phyloP scores from a whole-genome alignment of 163 green algal genomes.

The Dunaliella salina region DNA sequence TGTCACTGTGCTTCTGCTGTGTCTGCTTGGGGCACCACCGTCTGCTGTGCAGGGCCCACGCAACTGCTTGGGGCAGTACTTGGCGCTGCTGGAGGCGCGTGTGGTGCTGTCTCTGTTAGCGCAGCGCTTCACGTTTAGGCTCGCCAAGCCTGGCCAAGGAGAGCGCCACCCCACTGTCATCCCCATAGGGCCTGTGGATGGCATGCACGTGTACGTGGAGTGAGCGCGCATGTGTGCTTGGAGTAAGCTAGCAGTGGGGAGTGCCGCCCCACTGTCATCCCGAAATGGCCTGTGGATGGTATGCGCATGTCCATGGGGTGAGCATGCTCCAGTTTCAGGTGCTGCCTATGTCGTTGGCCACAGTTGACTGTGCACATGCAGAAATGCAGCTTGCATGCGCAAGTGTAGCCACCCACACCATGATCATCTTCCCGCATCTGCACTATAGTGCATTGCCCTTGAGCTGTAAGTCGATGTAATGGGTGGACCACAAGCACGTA shows the following conservation, averaged over 20 bases:
- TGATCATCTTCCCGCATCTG: no score
- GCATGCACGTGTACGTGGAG: slow-evolving; percentile 50
- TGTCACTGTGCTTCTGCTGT: slow-evolving; percentile 8
- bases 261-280: slow-evolving; percentile 55
- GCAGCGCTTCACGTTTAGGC: slow-evolving; percentile 61
- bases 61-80: slow-evolving; percentile 93
- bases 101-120: slow-evolving; percentile 56
- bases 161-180: slow-evolving; percentile 52
- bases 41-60: slow-evolving; percentile 66
- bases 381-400: no score
- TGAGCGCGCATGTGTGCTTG: no score
- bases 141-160: slow-evolving; percentile 19
- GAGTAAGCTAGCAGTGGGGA: no score
- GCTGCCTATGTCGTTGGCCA: no score
- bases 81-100: slow-evolving; percentile 86
- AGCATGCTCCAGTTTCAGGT: no score
- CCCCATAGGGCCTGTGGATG: slow-evolving; percentile 54
- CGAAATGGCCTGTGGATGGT: slow-evolving; percentile 53
- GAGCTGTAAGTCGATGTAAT: no score
- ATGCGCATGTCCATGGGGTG: slow-evolving; percentile 47
- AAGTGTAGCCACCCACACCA: no score
- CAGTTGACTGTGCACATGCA: no score
- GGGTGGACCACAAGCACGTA: no score
- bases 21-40: no score
- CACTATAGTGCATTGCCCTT: no score